Evolutionary conservation across 2,329 filamentous ascomycete genomes (phyloP).

Genomic region (Fusarium dlaminii): DNA sequence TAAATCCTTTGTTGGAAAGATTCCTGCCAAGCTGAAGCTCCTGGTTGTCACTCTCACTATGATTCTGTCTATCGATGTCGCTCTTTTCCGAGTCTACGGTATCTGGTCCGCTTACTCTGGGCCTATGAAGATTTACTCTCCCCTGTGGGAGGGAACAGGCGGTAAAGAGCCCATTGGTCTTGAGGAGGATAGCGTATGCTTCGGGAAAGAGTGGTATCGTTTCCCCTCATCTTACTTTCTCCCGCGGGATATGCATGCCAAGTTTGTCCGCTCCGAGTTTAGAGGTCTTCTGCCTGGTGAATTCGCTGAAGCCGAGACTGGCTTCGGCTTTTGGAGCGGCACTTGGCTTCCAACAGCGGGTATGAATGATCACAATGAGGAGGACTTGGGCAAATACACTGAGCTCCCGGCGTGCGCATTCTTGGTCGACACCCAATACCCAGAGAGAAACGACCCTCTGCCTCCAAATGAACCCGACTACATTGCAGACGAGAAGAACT

Average conservation of each 20-base stretch:
- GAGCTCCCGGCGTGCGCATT: slow-evolving; percentile 81
- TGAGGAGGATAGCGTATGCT: slow-evolving; percentile 78
- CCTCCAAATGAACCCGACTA: slow-evolving; percentile 84
- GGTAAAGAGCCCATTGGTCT: slow-evolving; percentile 61
- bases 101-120: slow-evolving; percentile 85
- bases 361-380: slow-evolving; percentile 91
- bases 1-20: slow-evolving; percentile 72
- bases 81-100: slow-evolving; percentile 78
- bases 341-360: slow-evolving; percentile 83
- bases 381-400: slow-evolving; percentile 88
- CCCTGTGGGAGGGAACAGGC: slow-evolving; percentile 66
- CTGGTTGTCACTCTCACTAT: slow-evolving; percentile 67
- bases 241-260: slow-evolving; percentile 82
- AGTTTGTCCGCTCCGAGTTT: slow-evolving; percentile 93
- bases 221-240: slow-evolving; percentile 95
- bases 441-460: slow-evolving; percentile 57
- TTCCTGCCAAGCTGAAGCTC: slow-evolving; percentile 81
- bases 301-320: slow-evolving; percentile 77
- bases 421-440: slow-evolving; percentile 87
- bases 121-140: slow-evolving; percentile 75
- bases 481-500: slow-evolving; percentile 74
- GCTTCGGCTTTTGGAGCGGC: slow-evolving; percentile 80
- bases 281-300: slow-evolving; percentile 88
- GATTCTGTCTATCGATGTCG: slow-evolving; percentile 70
- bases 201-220: slow-evolving; percentile 98